phyloP scores from a whole-genome alignment of 73 alveolate genomes.

The Tetrahymena thermophila region DNA sequence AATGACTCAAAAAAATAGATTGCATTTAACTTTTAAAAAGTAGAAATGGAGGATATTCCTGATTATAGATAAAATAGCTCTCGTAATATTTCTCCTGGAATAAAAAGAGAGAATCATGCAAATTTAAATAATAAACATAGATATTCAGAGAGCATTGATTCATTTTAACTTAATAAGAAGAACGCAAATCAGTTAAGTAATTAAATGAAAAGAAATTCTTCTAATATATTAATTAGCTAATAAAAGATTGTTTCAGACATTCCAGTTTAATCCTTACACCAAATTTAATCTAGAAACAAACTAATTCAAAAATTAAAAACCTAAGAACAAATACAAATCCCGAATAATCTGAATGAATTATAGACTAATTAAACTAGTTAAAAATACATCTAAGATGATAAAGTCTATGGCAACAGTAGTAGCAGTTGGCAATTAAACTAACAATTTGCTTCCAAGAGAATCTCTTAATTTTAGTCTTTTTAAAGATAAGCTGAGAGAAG shows the following conservation, averaged over 20 bases:
- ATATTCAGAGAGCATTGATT: background rate
- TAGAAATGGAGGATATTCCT: background rate
- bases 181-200: too few species aligned
- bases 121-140: background rate
- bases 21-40: background rate
- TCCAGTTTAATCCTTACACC: background rate
- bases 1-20: background rate
- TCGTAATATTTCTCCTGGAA: background rate
- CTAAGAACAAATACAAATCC: background rate
- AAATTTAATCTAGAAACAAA: background rate
- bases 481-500: background rate
- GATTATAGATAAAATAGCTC: background rate
- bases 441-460: background rate
- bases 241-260: background rate
- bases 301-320: background rate
- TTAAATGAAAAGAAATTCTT: background rate
- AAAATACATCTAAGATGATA: background rate
- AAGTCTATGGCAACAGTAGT: background rate
- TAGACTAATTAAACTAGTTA: background rate
- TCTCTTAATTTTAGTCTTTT: background rate
- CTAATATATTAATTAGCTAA: too few species aligned
- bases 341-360: background rate
- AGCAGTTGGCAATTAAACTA: background rate
- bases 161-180: too few species aligned
- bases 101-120: background rate